These are phyloP conservation scores for Heterococcus sp. DNA, from an alignment of 108 stramenopile species.

Conservation along the genomic window DNA sequence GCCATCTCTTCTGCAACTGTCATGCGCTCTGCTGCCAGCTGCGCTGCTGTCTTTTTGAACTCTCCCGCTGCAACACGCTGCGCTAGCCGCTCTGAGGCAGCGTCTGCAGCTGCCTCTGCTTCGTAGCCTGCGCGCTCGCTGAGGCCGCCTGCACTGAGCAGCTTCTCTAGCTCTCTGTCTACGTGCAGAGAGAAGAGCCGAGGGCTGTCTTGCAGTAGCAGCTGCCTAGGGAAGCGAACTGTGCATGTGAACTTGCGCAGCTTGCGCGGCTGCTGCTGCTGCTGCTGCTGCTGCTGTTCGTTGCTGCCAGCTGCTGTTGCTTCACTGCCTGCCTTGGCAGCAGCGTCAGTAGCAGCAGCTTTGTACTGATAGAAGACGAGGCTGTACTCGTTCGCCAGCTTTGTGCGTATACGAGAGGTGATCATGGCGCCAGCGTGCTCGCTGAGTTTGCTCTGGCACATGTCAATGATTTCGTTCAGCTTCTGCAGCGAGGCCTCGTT, in stretches of 20 bases:
- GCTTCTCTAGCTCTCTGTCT: not conserved
- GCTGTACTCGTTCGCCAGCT: not conserved
- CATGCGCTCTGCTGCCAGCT: too few relatives aligned
- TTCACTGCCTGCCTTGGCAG: not conserved
- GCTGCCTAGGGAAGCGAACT: not conserved
- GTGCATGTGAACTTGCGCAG: not conserved
- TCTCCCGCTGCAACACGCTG: not conserved
- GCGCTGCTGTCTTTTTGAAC: too few relatives aligned
- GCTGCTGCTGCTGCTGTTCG: too few relatives aligned
- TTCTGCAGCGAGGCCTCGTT: slow-evolving; percentile 16
- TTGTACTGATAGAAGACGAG: not conserved
- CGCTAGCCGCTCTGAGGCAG: not conserved
- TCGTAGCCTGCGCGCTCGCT: not conserved
- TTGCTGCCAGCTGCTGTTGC: too few relatives aligned
- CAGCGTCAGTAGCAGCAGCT: not conserved
- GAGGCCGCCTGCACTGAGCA: not conserved
- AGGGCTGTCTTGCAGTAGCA: not conserved
- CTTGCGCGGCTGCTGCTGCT: not conserved
- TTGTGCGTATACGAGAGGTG: not conserved
- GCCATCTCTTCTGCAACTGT: too few relatives aligned
- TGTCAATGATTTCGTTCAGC: not conserved
- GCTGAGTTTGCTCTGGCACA: not conserved
- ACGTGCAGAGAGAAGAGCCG: not conserved
- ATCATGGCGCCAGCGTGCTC: not conserved
- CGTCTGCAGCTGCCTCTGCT: not conserved